phyloP scores from a whole-genome alignment of 1,139 yeast genomes.

The Spathaspora sp. region DNA sequence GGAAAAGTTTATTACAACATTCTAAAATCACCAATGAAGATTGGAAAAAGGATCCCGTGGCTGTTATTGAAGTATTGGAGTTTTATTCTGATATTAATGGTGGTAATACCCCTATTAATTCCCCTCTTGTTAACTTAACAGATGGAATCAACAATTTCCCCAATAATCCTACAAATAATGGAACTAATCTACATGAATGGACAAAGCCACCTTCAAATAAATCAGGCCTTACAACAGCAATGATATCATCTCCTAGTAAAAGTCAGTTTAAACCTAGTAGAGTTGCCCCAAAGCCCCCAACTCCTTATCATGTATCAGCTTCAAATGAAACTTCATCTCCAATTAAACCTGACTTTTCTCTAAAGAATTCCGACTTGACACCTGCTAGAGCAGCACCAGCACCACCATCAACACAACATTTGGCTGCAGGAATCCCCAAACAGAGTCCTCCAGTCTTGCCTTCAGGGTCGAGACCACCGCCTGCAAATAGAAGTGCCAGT shows the following conservation, averaged over 20 bases:
- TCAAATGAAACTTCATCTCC: slow-evolving; percentile 33
- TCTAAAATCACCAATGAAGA: slow-evolving; percentile 81
- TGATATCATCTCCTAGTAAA: slow-evolving; percentile 7
- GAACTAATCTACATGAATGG: slow-evolving; percentile 36
- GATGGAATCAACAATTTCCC: slow-evolving; percentile 9
- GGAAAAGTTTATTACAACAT: slow-evolving; percentile 73
- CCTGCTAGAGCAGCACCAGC: slow-evolving; percentile 55
- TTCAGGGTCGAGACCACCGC: slow-evolving; percentile 15
- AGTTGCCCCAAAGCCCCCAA: slow-evolving; percentile 47
- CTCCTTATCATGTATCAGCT: slow-evolving; percentile 34
- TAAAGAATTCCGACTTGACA: slow-evolving; percentile 28
- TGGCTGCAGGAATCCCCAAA: slow-evolving; percentile 23
- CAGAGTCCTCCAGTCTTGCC: slow-evolving; percentile 36
- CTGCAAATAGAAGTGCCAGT: slow-evolving; percentile 5
- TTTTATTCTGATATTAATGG: slow-evolving; percentile 62
- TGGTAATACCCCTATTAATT: slow-evolving; percentile 33
- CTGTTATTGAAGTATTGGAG: slow-evolving; percentile 88
- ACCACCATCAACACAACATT: slow-evolving; percentile 7
- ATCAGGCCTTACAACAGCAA: slow-evolving; percentile 1
- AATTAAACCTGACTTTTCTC: slow-evolving; percentile 24
- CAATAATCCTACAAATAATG: not conserved
- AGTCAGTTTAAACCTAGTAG: slow-evolving; percentile 36
- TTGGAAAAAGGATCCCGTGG: slow-evolving; percentile 81
- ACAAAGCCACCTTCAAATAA: slow-evolving; percentile 33
- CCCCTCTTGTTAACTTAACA: slow-evolving; percentile 16